Evolutionary conservation across 345 rosid species (phyloP).

Genomic region (Toxicodendron radicans): DNA sequence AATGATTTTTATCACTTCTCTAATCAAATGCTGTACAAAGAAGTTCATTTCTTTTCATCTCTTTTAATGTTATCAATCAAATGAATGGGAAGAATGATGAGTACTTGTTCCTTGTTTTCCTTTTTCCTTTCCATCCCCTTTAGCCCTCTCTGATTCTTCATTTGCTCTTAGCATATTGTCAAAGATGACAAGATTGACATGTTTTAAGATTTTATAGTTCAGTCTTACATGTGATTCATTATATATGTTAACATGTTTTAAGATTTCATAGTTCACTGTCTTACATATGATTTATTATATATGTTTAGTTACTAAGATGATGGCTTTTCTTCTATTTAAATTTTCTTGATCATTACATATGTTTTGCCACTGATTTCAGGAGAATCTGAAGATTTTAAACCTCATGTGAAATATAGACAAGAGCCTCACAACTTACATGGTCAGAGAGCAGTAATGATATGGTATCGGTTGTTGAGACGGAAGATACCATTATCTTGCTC

Average conservation of each 20-base stretch:
- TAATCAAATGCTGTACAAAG: too few species aligned
- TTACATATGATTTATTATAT: neutral
- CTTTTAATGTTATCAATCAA: neutral
- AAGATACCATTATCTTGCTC: constrained; percentile 53
- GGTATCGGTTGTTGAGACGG: constrained; percentile 56
- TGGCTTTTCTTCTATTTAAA: neutral
- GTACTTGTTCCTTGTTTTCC: neutral
- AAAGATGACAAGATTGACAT: neutral
- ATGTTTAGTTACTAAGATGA: neutral
- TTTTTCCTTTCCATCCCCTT: neutral
- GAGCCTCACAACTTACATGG: constrained; percentile 61
- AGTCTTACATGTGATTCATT: neutral
- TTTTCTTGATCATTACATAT: neutral
- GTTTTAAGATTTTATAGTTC: neutral
- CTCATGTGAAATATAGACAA: constrained; percentile 19
- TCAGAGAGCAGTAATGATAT: constrained; percentile 61
- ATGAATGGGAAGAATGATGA: neutral
- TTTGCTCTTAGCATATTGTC: neutral
- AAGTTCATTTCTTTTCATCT: too few species aligned
- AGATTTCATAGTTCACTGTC: neutral
- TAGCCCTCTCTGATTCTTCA: too few species aligned
- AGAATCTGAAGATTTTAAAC: constrained; percentile 33
- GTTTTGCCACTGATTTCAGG: constrained; percentile 19
- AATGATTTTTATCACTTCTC: too few species aligned
- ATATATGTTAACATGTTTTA: neutral